A percentile compares a stretch with the other conserved stretches of the same genome.
These are phyloP conservation scores for Yarrowia alimentaria DNA, from an alignment of 805 yeast genomes.

Conservation along the genomic window DNA sequence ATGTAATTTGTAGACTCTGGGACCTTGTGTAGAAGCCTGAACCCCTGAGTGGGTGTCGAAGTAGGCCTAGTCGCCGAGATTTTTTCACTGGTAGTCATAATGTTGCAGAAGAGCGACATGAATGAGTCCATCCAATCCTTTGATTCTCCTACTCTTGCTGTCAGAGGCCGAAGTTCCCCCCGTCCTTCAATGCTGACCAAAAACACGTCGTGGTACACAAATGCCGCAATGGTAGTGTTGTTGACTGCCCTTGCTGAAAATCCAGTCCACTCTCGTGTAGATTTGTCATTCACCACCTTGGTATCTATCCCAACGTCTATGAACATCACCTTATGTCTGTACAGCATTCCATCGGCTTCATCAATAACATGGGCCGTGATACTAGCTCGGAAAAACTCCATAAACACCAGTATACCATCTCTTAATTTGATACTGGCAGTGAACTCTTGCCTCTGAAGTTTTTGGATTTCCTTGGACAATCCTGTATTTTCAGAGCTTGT, in stretches of 20 bases:
- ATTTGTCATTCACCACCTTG: slow-evolving; percentile 11
- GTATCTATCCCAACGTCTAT: slow-evolving; percentile 17
- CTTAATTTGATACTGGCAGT: not conserved
- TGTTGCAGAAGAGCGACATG: slow-evolving; percentile 15
- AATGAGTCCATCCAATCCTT: slow-evolving; percentile 7
- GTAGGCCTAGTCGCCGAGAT: not conserved
- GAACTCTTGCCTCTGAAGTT: slow-evolving; percentile 9
- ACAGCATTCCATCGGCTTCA: slow-evolving; percentile 8
- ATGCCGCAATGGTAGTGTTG: slow-evolving; percentile 2
- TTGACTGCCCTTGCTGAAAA: slow-evolving; percentile 11
- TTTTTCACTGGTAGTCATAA: not conserved
- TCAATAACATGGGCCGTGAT: slow-evolving; percentile 4
- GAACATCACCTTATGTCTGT: slow-evolving; percentile 12
- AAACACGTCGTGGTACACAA: slow-evolving; percentile 15
- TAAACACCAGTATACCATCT: slow-evolving; percentile 3
- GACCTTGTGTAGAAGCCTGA: slow-evolving; percentile 1
- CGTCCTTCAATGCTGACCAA: slow-evolving; percentile 4
- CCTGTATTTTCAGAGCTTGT: no score
- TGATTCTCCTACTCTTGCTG: slow-evolving; percentile 14
- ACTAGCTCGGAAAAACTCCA: slow-evolving; percentile 11
- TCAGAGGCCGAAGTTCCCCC: slow-evolving; percentile 10
- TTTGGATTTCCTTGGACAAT: slow-evolving; percentile 2
- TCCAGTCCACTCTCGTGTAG: slow-evolving; percentile 16
- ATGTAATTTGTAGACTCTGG: slow-evolving; percentile 13
- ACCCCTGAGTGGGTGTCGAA: slow-evolving; percentile 4